Conservation (phyloP, 2,329 filamentous ascomycete genomes). For the Colletotrichum orbiculare region DNA sequence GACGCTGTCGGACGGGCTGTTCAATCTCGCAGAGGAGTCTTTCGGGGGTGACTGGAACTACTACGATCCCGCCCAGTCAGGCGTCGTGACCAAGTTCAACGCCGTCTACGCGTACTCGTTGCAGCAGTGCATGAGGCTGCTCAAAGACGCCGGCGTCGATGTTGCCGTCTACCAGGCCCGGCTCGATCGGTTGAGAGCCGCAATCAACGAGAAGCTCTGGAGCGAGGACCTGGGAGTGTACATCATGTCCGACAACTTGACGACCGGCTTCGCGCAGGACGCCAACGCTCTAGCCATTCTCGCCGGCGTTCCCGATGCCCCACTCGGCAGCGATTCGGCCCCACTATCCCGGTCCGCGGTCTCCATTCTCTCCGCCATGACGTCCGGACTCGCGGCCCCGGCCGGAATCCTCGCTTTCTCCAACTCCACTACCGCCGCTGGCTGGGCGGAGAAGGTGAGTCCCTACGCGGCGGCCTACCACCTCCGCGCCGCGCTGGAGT, state of each 20-base stretch:
- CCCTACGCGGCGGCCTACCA: conserved; percentile 46
- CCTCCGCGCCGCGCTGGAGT: conserved; percentile 43
- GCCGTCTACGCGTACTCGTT: conserved; percentile 46
- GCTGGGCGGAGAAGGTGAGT: conserved; percentile 40
- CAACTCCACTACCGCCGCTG: conserved; percentile 11
- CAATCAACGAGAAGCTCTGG: conserved; percentile 43
- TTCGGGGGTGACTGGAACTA: conserved; percentile 50
- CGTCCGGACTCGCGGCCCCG: not conserved
- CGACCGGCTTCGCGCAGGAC: conserved; percentile 43
- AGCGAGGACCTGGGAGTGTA: conserved; percentile 41
- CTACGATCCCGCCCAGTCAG: conserved; percentile 45
- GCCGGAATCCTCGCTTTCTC: conserved; percentile 38
- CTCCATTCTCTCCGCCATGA: conserved; percentile 31
- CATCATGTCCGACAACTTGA: conserved; percentile 39
- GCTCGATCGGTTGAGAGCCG: conserved; percentile 40
- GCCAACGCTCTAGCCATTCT: conserved; percentile 47
- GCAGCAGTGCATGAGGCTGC: conserved; percentile 40
- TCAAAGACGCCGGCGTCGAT: conserved; percentile 39
- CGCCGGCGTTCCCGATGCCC: conserved; percentile 39
- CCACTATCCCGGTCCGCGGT: not conserved
- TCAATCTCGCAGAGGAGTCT: conserved; percentile 42
- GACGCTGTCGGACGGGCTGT: conserved; percentile 38
- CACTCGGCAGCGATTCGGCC: not conserved
- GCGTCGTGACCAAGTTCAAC: conserved; percentile 47
- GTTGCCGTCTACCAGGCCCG: conserved; percentile 39